Conservation (phyloP, 306 rosid species). For the Lupinus albus region DNA sequence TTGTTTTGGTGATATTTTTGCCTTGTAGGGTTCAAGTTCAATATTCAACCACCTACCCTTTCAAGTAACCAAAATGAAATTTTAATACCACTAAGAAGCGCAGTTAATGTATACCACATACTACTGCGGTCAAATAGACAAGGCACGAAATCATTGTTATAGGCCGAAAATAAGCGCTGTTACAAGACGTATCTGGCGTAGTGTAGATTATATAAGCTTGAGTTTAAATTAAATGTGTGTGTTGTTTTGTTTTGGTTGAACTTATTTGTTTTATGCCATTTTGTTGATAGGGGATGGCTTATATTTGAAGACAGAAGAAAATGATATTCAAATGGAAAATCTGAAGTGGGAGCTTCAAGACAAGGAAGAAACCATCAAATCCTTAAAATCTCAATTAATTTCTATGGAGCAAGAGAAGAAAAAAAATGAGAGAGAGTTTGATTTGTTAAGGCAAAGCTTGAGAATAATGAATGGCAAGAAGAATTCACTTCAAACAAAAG, state of each 20-base stretch:
- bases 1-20: constrained; percentile 8
- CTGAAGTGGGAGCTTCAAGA: constrained; percentile 58
- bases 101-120: too few relatives aligned
- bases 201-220: neutral
- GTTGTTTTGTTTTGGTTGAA: constrained; percentile 18
- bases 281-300: constrained; percentile 60
- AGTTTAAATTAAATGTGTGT: neutral
- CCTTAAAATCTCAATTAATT: constrained; percentile 50
- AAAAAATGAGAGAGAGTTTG: constrained; percentile 74
- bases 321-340: constrained; percentile 62
- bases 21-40: constrained; percentile 32
- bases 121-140: too few relatives aligned
- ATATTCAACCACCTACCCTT: neutral
- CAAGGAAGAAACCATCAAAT: constrained; percentile 64
- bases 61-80: neutral
- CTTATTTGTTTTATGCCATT: neutral
- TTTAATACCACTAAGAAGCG: too few relatives aligned
- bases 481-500: constrained; percentile 46
- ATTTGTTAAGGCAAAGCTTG: constrained; percentile 85
- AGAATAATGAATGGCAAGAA: constrained; percentile 74
- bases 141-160: too few relatives aligned
- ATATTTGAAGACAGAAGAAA: constrained; percentile 75
- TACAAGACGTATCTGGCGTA: too few relatives aligned
- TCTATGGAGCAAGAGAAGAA: constrained; percentile 60
- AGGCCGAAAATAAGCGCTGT: too few relatives aligned